Conservation (phyloP, 768 basidiomycete genomes). For the Tulasnella sp. region DNA sequence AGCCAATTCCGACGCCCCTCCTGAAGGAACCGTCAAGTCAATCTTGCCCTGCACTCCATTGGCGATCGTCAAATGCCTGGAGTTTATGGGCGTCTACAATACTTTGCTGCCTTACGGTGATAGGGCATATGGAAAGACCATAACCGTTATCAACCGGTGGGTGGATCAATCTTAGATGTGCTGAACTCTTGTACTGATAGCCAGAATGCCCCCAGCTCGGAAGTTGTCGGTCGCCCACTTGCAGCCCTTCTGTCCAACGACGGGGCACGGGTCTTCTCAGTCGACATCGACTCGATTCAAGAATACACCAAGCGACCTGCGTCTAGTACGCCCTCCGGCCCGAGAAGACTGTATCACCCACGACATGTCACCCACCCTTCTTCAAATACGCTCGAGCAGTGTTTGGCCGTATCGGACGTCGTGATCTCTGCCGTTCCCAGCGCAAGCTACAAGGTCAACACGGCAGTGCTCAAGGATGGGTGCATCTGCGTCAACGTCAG, state of each 20-base stretch:
- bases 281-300: constrained; percentile 93
- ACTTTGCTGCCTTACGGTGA: constrained; percentile 88
- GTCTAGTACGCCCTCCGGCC: constrained; percentile 37
- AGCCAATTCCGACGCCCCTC: constrained; percentile 53
- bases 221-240: constrained; percentile 96
- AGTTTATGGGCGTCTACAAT: constrained; percentile 90
- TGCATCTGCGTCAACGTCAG: constrained; percentile 92
- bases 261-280: constrained; percentile 91
- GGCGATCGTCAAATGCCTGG: constrained; percentile 92
- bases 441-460: constrained; percentile 81
- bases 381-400: constrained; percentile 67
- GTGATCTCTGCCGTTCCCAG: constrained; percentile 92
- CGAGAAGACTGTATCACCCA: constrained; percentile 64
- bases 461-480: constrained; percentile 86
- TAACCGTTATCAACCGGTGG: constrained; percentile 92
- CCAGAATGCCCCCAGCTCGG: constrained; percentile 57
- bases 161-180: constrained; percentile 24
- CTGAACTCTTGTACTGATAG: background rate
- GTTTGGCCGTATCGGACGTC: constrained; percentile 81
- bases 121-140: constrained; percentile 85
- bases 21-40: constrained; percentile 86
- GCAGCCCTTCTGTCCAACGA: constrained; percentile 95
- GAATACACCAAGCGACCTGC: constrained; percentile 91
- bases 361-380: constrained; percentile 76
- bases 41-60: constrained; percentile 97